These are phyloP conservation scores for Phellopilus nigrolimitatus DNA, from an alignment of 1,284 basidiomycete genomes.

Conservation along the genomic window DNA sequence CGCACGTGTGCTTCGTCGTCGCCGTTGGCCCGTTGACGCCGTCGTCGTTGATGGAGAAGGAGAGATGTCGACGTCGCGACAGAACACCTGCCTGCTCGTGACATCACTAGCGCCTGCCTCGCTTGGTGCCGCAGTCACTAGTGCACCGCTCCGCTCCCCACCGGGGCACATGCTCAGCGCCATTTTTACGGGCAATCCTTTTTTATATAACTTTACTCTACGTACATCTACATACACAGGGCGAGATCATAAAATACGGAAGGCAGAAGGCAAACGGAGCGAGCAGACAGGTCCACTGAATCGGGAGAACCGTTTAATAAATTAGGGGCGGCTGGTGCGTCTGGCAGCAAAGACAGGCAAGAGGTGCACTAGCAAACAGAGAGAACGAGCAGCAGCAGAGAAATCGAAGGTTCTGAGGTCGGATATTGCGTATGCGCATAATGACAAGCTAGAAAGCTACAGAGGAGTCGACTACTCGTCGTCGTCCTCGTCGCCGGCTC, in stretches of 20 bases:
- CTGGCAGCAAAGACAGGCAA: too few relatives aligned
- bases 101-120: slow-evolving; percentile 1
- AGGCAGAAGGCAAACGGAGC: not conserved
- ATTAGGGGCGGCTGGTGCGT: not conserved
- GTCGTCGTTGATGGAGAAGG: not conserved
- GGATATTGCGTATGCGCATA: not conserved
- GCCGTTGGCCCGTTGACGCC: not conserved
- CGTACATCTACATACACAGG: slow-evolving; percentile 19
- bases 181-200: too few relatives aligned
- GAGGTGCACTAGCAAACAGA: too few relatives aligned
- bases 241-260: slow-evolving; percentile 7
- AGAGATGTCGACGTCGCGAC: not conserved
- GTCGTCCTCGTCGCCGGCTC: slow-evolving; percentile 52
- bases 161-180: too few relatives aligned
- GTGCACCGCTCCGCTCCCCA: too few relatives aligned
- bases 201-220: slow-evolving; percentile 12
- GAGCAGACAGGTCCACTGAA: too few relatives aligned
- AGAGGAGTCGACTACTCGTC: slow-evolving; percentile 26
- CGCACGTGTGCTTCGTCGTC: not conserved
- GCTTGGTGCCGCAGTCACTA: too few relatives aligned
- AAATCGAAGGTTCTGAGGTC: not conserved
- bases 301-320: slow-evolving; percentile 4
- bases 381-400: not conserved
- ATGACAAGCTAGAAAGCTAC: too few relatives aligned
- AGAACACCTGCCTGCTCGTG: not conserved